A percentile compares a stretch with the other conserved stretches of the same genome.
phyloP scores from a whole-genome alignment of 495 filamentous ascomycete genomes.

The Xylaria grammica region DNA sequence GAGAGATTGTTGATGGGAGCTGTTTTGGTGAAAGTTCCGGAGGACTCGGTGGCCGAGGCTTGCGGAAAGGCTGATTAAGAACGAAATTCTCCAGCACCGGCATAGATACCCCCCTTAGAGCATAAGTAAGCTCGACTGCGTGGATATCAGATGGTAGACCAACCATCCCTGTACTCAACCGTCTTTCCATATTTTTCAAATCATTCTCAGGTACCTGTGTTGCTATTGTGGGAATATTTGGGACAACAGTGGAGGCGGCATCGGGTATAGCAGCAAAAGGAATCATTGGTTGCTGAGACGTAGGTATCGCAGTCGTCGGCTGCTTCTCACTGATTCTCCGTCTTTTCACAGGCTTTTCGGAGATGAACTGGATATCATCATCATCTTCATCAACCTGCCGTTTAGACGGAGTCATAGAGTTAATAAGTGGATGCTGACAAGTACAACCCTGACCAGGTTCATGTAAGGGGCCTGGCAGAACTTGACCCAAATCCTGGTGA shows the following conservation, averaged over 20 bases:
- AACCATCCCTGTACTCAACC: conserved; percentile 44
- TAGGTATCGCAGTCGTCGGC: not conserved
- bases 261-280: not conserved
- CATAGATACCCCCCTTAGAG: conserved; percentile 38
- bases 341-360: conserved; percentile 49
- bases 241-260: not conserved
- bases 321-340: conserved; percentile 35
- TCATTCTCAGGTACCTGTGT: conserved; percentile 7
- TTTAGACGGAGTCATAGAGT: conserved; percentile 25
- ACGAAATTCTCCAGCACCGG: conserved; percentile 37
- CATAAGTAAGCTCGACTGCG: conserved; percentile 29
- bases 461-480: not conserved
- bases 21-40: conserved; percentile 42
- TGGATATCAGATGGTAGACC: conserved; percentile 33
- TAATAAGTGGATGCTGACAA: conserved; percentile 13
- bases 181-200: conserved; percentile 29
- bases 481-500: not conserved
- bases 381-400: conserved; percentile 47
- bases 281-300: conserved; percentile 11
- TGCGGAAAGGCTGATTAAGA: conserved; percentile 31
- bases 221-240: conserved; percentile 3
- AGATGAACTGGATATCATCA: conserved; percentile 53
- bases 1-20: conserved; percentile 28
- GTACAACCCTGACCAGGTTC: conserved; percentile 3
- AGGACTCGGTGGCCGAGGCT: conserved; percentile 30